Evolutionary conservation across 2,329 filamentous ascomycete genomes (phyloP), one percentile per base, ranked within the genome.

Genomic region (Drechslera avenae): DNA sequence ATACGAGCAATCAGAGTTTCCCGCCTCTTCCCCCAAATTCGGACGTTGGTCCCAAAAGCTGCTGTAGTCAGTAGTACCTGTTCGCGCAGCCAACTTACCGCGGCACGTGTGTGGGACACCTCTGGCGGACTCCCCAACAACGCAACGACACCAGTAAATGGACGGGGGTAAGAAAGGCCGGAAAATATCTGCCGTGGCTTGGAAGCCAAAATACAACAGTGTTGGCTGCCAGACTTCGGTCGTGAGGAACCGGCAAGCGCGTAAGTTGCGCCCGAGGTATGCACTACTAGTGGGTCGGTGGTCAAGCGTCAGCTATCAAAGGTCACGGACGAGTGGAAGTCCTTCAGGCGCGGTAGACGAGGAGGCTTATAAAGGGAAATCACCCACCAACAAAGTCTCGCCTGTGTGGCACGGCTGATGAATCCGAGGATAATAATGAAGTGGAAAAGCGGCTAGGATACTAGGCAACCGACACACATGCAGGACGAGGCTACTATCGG

Each of bases 321-420:
- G 21, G 62, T 60, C 61, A 60, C 71, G 71, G 71, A 71, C 69
- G 67, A 71, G 67, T 67, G 71, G 71, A 73, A 73, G 68, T 54
- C 50, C 47, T 54, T 54, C 57, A 57, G 54, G 59, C 56, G 63
- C 56, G 58, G 61, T 52, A 28, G 26, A 13, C 26, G 59, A 63
- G 62, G 21, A 8, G 21, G 4, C 43, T 63, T 67, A 54, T 56
- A 59, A 58, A 58, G 44, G 47, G 16, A 12, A 21, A 23, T 12
- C 31, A 21, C 35, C 19, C 19, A 39, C 12, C 35, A 41, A 54
- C 51, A 54, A 56, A 58, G 41, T 57, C 60, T 53, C 60, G 57
- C 56, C 43, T 45, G 50, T 43, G 41, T 50, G 55, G 47, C 62
- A 61, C 51, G 33, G 54, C 57, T 23, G 9, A 23, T 23, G 5